Conservation (phyloP, 352 stramenopile species). For the Phytopythium mirpurense region DNA sequence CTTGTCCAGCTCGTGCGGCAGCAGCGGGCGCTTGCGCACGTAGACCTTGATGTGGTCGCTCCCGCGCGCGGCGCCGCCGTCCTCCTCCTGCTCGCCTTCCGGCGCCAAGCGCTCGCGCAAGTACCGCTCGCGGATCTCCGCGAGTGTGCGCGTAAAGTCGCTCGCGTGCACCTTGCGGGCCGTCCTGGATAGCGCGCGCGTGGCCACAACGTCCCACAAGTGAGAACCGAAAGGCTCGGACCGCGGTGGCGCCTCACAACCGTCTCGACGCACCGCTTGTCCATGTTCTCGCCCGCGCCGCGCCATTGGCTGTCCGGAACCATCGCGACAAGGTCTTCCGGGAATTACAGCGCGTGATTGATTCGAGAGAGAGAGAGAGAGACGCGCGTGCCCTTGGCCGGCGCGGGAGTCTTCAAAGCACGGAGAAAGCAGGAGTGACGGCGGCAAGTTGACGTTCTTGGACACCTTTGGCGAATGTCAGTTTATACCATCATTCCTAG, state of each 20-base stretch:
- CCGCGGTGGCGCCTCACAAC: not conserved
- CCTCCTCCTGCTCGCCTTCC: not conserved
- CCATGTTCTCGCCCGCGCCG: conserved; percentile 58
- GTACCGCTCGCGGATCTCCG: conserved; percentile 37
- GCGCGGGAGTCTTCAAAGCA: not conserved
- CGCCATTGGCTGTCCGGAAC: conserved; percentile 63
- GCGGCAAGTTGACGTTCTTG: not conserved
- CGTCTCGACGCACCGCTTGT: conserved; percentile 44
- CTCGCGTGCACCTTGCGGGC: conserved; percentile 57
- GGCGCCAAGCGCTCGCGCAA: conserved; percentile 15
- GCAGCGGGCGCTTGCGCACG: conserved; percentile 85
- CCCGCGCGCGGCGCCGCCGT: conserved; percentile 8
- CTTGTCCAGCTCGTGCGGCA: conserved; percentile 78
- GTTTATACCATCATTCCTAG: conserved; percentile 1
- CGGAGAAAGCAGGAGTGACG: not conserved
- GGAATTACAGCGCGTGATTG: too few species aligned
- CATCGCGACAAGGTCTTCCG: conserved; percentile 17
- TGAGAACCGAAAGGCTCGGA: not conserved
- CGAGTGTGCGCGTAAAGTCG: conserved; percentile 46
- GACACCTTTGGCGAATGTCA: too few species aligned
- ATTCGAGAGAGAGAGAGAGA: not conserved
- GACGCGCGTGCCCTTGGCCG: not conserved
- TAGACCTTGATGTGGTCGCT: conserved; percentile 77
- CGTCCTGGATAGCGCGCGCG: conserved; percentile 23
- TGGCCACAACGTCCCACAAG: not conserved